Conservation (phyloP, 1,284 basidiomycete genomes). For the Peniophora sp. region DNA sequence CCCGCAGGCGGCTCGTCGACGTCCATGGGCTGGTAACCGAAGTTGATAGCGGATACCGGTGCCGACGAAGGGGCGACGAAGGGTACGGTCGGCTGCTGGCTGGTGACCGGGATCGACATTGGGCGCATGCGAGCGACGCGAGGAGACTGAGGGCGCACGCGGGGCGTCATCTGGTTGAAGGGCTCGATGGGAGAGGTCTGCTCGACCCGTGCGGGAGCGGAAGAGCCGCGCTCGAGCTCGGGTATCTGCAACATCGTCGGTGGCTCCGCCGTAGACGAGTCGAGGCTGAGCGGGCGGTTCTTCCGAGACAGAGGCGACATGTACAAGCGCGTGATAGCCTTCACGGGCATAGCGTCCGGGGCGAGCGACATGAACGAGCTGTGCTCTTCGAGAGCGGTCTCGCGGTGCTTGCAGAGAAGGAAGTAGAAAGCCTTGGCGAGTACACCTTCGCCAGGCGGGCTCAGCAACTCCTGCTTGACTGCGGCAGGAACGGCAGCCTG, state of each 20-base stretch:
- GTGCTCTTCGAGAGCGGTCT: slow-evolving; percentile 63
- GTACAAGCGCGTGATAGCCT: slow-evolving; percentile 37
- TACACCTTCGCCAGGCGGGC: slow-evolving; percentile 56
- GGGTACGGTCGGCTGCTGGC: slow-evolving; percentile 2
- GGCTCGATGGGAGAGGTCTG: slow-evolving; percentile 5
- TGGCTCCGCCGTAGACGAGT: slow-evolving; percentile 2
- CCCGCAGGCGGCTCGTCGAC: too few species aligned
- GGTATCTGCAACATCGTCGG: slow-evolving; percentile 5
- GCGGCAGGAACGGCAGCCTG: slow-evolving; percentile 49
- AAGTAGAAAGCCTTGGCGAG: slow-evolving; percentile 94
- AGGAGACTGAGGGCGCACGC: slow-evolving; percentile 39
- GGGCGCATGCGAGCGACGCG: slow-evolving; percentile 28
- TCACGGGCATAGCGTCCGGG: slow-evolving; percentile 13
- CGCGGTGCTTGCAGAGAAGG: slow-evolving; percentile 75
- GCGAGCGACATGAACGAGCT: slow-evolving; percentile 37
- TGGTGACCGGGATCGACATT: slow-evolving; percentile 19
- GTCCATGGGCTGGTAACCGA: too few species aligned
- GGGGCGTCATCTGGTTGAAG: slow-evolving; percentile 18
- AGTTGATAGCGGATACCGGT: slow-evolving; percentile 6
- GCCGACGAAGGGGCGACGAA: slow-evolving; percentile 9
- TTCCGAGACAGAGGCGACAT: slow-evolving; percentile 27
- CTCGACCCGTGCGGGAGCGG: slow-evolving; percentile 5
- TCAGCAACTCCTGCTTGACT: slow-evolving; percentile 61
- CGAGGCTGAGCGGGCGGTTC: slow-evolving; percentile 11
- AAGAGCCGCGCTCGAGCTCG: slow-evolving; percentile 7